phyloP scores from a whole-genome alignment of 2,329 filamentous ascomycete species.

The Arthrobotrys iridis region DNA sequence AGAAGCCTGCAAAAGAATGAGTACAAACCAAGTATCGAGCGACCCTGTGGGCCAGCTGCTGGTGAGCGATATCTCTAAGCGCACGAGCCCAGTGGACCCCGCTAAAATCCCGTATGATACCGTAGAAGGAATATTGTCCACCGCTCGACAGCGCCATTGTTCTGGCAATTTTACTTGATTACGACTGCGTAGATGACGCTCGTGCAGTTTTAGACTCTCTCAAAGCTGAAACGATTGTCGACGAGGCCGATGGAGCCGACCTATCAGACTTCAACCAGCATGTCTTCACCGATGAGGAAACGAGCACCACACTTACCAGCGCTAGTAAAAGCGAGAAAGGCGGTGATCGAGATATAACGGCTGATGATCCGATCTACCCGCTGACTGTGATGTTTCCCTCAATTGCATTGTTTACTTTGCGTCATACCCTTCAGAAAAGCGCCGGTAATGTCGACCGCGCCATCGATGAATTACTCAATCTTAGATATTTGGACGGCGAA shows the following conservation, averaged over 20 bases:
- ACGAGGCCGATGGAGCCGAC: slow-evolving; percentile 54
- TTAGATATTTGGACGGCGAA: slow-evolving; percentile 54
- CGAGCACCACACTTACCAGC: slow-evolving; percentile 55
- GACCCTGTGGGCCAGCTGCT: slow-evolving; percentile 47
- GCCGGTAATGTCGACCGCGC: slow-evolving; percentile 54
- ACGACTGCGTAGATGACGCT: slow-evolving; percentile 40
- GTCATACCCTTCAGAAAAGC: slow-evolving; percentile 54
- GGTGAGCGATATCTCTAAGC: not conserved
- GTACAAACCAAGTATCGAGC: slow-evolving; percentile 40
- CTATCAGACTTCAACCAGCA: slow-evolving; percentile 53
- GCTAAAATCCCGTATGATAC: not conserved
- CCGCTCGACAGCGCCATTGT: slow-evolving; percentile 57
- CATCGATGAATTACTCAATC: slow-evolving; percentile 57
- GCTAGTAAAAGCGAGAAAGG: slow-evolving; percentile 51
- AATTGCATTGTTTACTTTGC: slow-evolving; percentile 51
- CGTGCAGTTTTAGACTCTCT: slow-evolving; percentile 54
- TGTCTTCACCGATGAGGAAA: slow-evolving; percentile 54
- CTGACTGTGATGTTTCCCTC: slow-evolving; percentile 56
- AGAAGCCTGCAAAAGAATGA: slow-evolving; percentile 25
- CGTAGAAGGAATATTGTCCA: slow-evolving; percentile 56
- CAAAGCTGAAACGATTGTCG: slow-evolving; percentile 54
- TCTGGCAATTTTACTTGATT: slow-evolving; percentile 57
- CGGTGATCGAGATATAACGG: slow-evolving; percentile 43
- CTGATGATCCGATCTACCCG: slow-evolving; percentile 23
- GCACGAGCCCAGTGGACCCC: not conserved